Evolutionary conservation across 2,329 filamentous ascomycete genomes (phyloP).

Genomic region (Ciborinia camelliae): DNA sequence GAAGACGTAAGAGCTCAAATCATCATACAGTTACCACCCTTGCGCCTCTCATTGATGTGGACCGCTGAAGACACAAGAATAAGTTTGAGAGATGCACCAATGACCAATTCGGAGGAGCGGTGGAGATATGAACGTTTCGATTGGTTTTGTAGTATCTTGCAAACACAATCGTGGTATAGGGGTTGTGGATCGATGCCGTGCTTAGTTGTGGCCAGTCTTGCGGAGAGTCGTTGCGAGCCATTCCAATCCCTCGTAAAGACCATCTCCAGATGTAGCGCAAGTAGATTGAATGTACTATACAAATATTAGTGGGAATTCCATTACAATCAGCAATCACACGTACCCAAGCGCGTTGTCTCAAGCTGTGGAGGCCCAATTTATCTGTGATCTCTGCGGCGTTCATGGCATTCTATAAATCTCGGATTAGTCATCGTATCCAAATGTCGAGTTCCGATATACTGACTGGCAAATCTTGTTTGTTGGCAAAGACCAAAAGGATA

Average conservation of each 20-base stretch:
- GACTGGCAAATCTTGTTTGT: constrained; percentile 99
- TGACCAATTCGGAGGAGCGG: constrained; percentile 34
- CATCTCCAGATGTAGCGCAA: constrained; percentile 97
- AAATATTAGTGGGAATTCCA: constrained; percentile 25
- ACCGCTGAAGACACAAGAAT: constrained; percentile 37
- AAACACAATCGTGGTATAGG: constrained; percentile 30
- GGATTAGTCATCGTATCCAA: constrained; percentile 15
- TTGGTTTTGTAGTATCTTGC: constrained; percentile 31
- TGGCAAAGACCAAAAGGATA: constrained; percentile 94
- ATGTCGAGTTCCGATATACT: constrained; percentile 41
- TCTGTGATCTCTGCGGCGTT: constrained; percentile 99
- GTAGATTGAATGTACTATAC: constrained; percentile 96
- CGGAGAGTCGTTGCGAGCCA: constrained; percentile 82
- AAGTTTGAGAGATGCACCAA: constrained; percentile 34
- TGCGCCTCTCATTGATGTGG: constrained; percentile 38
- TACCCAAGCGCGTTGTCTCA: constrained; percentile 99
- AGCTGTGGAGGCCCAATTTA: constrained; percentile 98
- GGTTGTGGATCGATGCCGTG: constrained; percentile 6
- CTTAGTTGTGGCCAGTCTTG: constrained; percentile 67
- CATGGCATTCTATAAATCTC: constrained; percentile 79
- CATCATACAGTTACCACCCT: constrained; percentile 40
- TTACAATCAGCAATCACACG: constrained; percentile 41
- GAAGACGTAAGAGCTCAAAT: constrained; percentile 33
- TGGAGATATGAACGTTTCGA: constrained; percentile 36
- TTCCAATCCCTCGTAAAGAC: constrained; percentile 98